Conservation (phyloP, 805 yeast species). For the Candida succiphila region DNA sequence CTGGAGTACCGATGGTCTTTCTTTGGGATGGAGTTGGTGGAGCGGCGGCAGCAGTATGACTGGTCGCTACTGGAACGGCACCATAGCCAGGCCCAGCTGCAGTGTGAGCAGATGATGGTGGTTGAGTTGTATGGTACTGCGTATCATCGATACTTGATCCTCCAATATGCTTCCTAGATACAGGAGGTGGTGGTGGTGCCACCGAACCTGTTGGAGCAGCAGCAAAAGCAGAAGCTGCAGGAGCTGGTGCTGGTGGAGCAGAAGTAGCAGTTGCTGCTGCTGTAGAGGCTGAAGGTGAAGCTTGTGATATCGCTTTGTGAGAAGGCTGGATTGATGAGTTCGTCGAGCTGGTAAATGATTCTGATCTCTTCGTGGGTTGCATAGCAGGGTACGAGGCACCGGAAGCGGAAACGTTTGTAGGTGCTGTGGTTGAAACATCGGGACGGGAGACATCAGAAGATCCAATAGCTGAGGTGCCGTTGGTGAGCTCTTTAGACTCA, state of each 20-base stretch:
- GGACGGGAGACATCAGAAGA: neutral
- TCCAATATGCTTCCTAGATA: conserved; percentile 22
- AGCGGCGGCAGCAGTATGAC: conserved; percentile 5
- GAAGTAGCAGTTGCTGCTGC: conserved; percentile 3
- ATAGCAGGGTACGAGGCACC: conserved; percentile 15
- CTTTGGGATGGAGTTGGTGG: conserved; percentile 24
- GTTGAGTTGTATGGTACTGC: neutral
- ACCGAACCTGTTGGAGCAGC: conserved; percentile 4
- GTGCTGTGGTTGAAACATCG: neutral
- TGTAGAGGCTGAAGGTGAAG: conserved; percentile 10
- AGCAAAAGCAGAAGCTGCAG: conserved; percentile 3
- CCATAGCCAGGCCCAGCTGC: neutral
- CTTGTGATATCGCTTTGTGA: no score
- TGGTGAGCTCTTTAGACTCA: neutral
- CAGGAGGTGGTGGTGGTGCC: conserved; percentile 24
- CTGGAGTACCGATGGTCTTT: conserved; percentile 9
- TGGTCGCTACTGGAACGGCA: no score
- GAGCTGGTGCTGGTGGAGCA: conserved; percentile 2
- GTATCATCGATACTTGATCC: conserved; percentile 2
- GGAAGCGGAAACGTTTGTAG: conserved; percentile 2
- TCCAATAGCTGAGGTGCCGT: no score
- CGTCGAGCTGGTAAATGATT: conserved; percentile 14
- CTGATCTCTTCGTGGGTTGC: conserved; percentile 21
- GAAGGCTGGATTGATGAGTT: conserved; percentile 14
- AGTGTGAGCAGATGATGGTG: neutral